Base-by-base conservation (phyloP, 345 rosid species). In the Citrus unshiu region DNA sequence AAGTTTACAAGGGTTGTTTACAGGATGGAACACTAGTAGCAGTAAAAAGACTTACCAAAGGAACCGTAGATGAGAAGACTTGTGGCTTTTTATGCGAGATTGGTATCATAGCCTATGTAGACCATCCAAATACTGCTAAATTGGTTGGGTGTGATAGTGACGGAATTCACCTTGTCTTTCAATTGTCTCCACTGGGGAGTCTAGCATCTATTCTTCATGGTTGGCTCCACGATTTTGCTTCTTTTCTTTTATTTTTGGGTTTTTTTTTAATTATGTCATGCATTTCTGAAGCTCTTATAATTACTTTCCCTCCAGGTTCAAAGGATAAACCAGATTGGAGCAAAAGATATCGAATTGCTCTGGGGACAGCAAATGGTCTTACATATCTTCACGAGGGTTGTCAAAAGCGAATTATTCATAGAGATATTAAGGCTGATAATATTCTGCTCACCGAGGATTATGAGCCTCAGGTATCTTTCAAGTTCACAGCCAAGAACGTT, bases 381-480 rank as follows among this genome's bases (percentile, higher is more conserved):
- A 72, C 87, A 78, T 95, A 95, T 88, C 99, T 95, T 79, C 99
- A 95, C 13, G 96, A 93, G 74, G 64, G 77, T 81, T 91, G 99
- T 88, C 90, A 85, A 57, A 93, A 85, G 82, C 82, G 99, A 80
- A 93, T 95, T 87, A 95, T 95, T 82, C 99, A 95, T 78, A 86
- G 99, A 82, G 99, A 95, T 81, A 95, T 95, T 76, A 95, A 95
- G 88, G 92, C 90, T 14, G 99, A 95, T 79, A 95, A 93, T 79
- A 92, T 95, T 82, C 93, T 95, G 72, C 97, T 95, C 69, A 89
- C 98, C 0, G 92, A 92, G 70, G 91, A 93, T 81, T 95, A 89
- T 78, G 95, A 87, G 85, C 93, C 99, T 78, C 96, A 95, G 93
- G 96, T 92, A 90, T 67, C 49, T 79, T 68, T 77, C 81, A 34